Evolutionary conservation across 1,139 yeast genomes (phyloP), one percentile per base, ranked within the genome.

Genomic region (Blastobotrys arbuscula): DNA sequence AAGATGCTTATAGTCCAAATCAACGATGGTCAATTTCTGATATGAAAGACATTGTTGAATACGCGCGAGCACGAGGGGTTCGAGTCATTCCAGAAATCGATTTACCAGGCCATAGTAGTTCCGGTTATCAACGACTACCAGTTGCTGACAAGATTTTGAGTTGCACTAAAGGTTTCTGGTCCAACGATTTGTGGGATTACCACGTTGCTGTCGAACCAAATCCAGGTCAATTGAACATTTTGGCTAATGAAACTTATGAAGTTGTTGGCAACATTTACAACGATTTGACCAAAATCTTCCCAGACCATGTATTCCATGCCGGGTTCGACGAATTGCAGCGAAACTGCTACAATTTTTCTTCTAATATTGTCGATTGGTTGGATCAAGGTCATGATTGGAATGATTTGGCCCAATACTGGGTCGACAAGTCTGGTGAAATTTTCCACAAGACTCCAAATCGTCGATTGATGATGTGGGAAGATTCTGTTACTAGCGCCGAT

Each of bases 11-110:
- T 58, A 66, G 74, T 3, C 45, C 58, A 2, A 49, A 59, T 13
- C 74, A 74, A 55, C 54, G 59, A 3, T 74, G 68, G 55, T 55
- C 69, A 9, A 63, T 58, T 13, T 44, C 58, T 5, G 76, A 73
- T 48, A 58, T 75, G 37, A 49, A 50, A 28, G 55, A 61, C 2
- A 49, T 75, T 5, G 64, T 74, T 18, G 55, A 58, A 12, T 74
- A 72, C 53, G 78, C 75, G 3, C 52, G 55, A 13, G 61, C 53
- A 6, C 60, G 75, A 47, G 79, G 78, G 15, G 69, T 75, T 5
- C 63, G 78, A 44, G 65, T 75, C 9, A 59, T 75, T 38, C 78
- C 79, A 1, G 79, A 75, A 55, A 57, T 75, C n/a, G 79, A 75
- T 51, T 57, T 73, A 62, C 79, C 79, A 1, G 78, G 77, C 1